phyloP scores from a whole-genome alignment of 306 rosid species.

The Cajanus cajan region DNA sequence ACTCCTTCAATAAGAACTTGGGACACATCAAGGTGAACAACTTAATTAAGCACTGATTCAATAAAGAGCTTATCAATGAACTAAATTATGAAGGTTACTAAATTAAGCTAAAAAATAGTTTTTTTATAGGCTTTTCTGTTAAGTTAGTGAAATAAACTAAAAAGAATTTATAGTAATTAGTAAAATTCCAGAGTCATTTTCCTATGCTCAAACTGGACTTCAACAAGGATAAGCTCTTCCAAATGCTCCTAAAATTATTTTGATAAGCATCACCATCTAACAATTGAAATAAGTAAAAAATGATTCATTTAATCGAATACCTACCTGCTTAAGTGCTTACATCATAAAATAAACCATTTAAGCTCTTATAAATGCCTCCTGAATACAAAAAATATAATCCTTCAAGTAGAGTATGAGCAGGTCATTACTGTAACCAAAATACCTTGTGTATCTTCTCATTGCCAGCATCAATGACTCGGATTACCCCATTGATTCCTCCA shows the following conservation, averaged over 20 bases:
- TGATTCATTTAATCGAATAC: no score
- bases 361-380: not conserved
- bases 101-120: not conserved
- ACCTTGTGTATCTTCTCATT: conserved; percentile 93
- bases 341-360: no score
- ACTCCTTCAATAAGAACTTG: not conserved
- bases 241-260: no score
- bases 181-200: not conserved
- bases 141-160: not conserved
- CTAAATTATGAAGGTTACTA: not conserved
- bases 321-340: no score
- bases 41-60: not conserved
- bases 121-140: not conserved
- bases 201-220: not conserved
- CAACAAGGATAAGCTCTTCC: not conserved
- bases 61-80: not conserved
- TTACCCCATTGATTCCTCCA: conserved; percentile 91
- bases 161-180: not conserved
- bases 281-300: no score
- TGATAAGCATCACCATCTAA: no score
- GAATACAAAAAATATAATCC: not conserved
- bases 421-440: not conserved
- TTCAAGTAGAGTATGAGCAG: not conserved
- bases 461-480: conserved; percentile 86
- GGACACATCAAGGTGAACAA: not conserved